Evolutionary conservation across 2,329 filamentous ascomycete genomes (phyloP).

Genomic region (Thielaviopsis punctulata): DNA sequence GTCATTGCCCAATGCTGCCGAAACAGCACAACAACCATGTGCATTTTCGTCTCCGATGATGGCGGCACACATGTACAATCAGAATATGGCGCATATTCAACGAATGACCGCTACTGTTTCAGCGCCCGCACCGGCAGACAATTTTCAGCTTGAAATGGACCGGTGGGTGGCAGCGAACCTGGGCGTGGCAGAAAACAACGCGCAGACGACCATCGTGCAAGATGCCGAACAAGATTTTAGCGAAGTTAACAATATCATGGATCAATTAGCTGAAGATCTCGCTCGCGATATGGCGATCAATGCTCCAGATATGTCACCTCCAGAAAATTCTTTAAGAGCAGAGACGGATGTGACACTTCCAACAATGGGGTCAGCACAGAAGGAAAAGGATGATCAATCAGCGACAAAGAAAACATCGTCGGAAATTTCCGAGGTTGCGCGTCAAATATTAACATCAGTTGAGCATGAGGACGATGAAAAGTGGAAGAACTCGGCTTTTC

Average conservation of each 20-base stretch:
- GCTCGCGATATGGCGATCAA: slow-evolving; percentile 12
- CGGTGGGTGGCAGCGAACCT: slow-evolving; percentile 24
- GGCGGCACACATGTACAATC: slow-evolving; percentile 6
- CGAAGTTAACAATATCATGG: slow-evolving; percentile 26
- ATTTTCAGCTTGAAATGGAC: slow-evolving; percentile 26
- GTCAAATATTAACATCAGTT: slow-evolving; percentile 26
- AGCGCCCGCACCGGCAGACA: slow-evolving; percentile 13
- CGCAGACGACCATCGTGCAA: neutral
- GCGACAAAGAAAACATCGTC: slow-evolving; percentile 17
- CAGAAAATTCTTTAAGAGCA: slow-evolving; percentile 5
- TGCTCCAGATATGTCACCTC: neutral
- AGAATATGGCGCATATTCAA: slow-evolving; percentile 11
- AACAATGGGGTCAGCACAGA: slow-evolving; percentile 12
- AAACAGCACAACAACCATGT: neutral
- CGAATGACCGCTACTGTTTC: slow-evolving; percentile 12
- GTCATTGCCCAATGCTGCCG: neutral
- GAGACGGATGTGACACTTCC: slow-evolving; percentile 9
- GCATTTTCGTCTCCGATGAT: slow-evolving; percentile 5
- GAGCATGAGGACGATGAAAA: slow-evolving; percentile 28
- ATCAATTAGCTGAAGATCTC: slow-evolving; percentile 25
- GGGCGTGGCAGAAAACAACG: neutral
- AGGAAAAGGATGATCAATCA: slow-evolving; percentile 12
- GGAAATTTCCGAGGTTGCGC: slow-evolving; percentile 25
- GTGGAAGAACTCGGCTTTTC: slow-evolving; percentile 29
- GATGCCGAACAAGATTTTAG: slow-evolving; percentile 17